Percentiles rank a stretch among this genome's conserved stretches.
phyloP scores from a whole-genome alignment of 1,284 basidiomycete genomes.

The Sanghuangporus weigelae region DNA sequence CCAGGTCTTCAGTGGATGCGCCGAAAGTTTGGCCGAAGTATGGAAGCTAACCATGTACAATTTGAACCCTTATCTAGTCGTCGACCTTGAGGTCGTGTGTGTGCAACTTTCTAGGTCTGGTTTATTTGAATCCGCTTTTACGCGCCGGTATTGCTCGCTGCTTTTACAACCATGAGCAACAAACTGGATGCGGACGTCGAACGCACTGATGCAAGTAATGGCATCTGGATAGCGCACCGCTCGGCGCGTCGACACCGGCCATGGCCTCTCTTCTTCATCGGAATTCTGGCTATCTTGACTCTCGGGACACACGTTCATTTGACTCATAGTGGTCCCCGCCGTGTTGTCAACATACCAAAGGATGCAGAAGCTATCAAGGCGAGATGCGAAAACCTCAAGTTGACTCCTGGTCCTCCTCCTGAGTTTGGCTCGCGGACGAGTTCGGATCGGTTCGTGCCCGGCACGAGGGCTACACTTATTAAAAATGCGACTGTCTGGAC shows the following conservation, averaged over 20 bases:
- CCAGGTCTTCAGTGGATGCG: neutral
- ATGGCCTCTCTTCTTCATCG: conserved; percentile 6
- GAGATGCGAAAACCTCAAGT: conserved; percentile 19
- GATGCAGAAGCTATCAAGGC: conserved; percentile 1
- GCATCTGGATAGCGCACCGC: neutral
- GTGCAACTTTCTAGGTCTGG: neutral
- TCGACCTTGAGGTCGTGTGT: neutral
- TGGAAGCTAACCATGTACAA: neutral
- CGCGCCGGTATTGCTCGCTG: neutral
- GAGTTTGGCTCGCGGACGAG: conserved; percentile 48
- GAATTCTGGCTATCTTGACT: neutral
- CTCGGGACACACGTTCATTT: conserved; percentile 2
- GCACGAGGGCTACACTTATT: conserved; percentile 63
- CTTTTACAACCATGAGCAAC: neutral
- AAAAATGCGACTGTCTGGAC: conserved; percentile 81
- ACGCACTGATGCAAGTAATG: neutral
- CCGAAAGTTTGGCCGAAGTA: neutral
- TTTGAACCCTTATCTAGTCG: neutral
- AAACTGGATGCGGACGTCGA: neutral
- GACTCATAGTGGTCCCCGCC: neutral
- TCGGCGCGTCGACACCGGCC: neutral
- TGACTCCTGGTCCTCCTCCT: conserved; percentile 37
- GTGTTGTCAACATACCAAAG: neutral
- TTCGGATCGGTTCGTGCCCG: conserved; percentile 70
- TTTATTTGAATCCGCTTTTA: neutral